Evolutionary conservation across 495 filamentous ascomycete species (phyloP), one percentile per base, ranked within the genome.

Genomic region (Tuber microsphaerosporum): DNA sequence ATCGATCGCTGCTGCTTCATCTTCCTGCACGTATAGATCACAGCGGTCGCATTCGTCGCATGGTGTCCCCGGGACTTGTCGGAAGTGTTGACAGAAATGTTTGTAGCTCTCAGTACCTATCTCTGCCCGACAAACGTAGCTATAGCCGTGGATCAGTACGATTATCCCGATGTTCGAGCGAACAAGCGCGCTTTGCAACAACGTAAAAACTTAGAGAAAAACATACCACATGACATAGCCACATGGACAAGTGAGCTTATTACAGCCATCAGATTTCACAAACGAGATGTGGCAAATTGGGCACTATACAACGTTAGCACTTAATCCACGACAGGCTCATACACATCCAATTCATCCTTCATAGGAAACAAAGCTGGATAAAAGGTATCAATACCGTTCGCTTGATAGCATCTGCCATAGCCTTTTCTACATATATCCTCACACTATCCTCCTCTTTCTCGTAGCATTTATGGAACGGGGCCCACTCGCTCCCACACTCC

Each of bases 211-310:
- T 0, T 8, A 16, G 19, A 31, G 41, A 82, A 92, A 97, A 61
- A 97, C 88, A 76, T 97, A 97, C 85, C 95, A 99, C 95, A 99
- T 99, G 75, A 91, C 90, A 84, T 97, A 99, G 0, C 95, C 94
- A 83, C 95, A 99, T n/a, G 92, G 88, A 83, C 95, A 99, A n/a
- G 92, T 94, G 22, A 99, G 85, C 83, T 97, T 97, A 85, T 99
- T 99, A 87, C 95, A 99, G 76, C 95, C 95, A 45, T 91, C 90
- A 3, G 88, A 89, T 82, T 97, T 97, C 83, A 99, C 91, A 81
- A 99, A 97, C 22, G 91, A 92, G 39, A 93, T 90, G 75, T 91
- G 89, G 85, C 95, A 99, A 73, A 89, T 88, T 16, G 95, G 95
- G 83, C 95, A 99, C 26, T 81, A 45, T 26, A 34, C 41, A 37